phyloP scores from a whole-genome alignment of 2,329 filamentous ascomycete species.

The Colletotrichum trifolii region DNA sequence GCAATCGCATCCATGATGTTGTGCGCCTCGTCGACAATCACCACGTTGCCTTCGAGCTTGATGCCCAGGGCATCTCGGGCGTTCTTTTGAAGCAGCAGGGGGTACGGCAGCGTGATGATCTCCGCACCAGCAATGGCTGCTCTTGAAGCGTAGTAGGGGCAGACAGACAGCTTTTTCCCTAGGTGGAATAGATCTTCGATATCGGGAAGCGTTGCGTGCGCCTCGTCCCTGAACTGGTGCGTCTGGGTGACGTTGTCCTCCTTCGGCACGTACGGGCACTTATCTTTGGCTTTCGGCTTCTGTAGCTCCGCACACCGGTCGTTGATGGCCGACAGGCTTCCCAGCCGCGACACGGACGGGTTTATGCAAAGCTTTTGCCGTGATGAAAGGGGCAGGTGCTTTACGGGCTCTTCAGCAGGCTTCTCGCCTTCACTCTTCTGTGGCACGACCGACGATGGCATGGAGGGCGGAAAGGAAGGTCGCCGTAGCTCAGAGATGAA shows the following conservation, averaged over 20 bases:
- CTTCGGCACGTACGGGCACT: constrained; percentile 82
- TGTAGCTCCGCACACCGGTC: constrained; percentile 93
- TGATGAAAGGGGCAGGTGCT: constrained; percentile 85
- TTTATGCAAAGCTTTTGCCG: constrained; percentile 94
- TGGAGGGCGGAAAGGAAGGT: constrained; percentile 79
- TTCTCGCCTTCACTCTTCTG: constrained; percentile 19
- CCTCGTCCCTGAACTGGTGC: constrained; percentile 85
- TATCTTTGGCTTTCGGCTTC: constrained; percentile 73
- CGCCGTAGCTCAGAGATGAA: constrained; percentile 86
- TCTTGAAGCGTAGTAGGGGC: constrained; percentile 96
- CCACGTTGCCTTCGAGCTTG: constrained; percentile 85
- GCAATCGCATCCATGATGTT: constrained; percentile 97
- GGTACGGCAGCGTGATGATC: constrained; percentile 93
- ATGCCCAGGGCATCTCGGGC: constrained; percentile 89
- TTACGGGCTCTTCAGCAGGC: constrained; percentile 62
- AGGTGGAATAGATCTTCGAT: constrained; percentile 89
- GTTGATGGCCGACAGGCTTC: constrained; percentile 84
- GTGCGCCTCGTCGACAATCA: constrained; percentile 98
- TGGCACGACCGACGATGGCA: constrained; percentile 58
- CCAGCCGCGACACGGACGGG: constrained; percentile 77
- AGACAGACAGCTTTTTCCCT: constrained; percentile 83
- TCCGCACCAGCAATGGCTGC: constrained; percentile 85
- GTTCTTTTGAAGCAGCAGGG: constrained; percentile 85
- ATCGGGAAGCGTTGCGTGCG: constrained; percentile 86
- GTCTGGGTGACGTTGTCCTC: constrained; percentile 78